Percentiles rank a stretch among this genome's conserved stretches.
phyloP scores from a whole-genome alignment of 768 basidiomycete species.

The Cystobasidium ongulense region DNA sequence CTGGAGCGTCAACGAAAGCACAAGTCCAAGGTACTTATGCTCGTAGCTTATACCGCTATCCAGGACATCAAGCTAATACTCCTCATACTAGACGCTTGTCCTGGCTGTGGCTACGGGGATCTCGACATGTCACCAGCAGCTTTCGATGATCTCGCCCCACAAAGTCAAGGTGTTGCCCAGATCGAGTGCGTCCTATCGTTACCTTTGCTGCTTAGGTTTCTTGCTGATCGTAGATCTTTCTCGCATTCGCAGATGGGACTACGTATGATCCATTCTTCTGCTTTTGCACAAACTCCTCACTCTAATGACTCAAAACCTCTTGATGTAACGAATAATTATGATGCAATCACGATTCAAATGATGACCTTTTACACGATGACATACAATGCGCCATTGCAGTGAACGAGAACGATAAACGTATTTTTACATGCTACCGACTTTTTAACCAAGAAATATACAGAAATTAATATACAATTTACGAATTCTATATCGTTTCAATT shows the following conservation, averaged over 20 bases:
- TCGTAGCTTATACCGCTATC: not conserved
- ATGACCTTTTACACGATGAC: not conserved
- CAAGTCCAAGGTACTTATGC: slow-evolving; percentile 1
- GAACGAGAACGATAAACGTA: not conserved
- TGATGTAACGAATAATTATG: not conserved
- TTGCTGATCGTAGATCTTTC: not conserved
- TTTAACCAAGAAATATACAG: not conserved
- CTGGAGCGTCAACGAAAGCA: slow-evolving; percentile 5
- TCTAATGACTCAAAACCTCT: not conserved
- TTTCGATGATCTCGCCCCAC: slow-evolving; percentile 27
- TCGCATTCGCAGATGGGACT: slow-evolving; percentile 15
- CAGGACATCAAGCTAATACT: not conserved
- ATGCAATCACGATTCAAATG: not conserved
- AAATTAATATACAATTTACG: not conserved
- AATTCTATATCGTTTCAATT: not conserved
- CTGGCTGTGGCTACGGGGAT: slow-evolving; percentile 13
- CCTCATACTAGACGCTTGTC: slow-evolving; percentile 18
- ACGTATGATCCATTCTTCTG: not conserved
- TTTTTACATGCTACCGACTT: not conserved
- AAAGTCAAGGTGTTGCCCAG: slow-evolving; percentile 28
- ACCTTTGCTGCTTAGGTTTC: not conserved
- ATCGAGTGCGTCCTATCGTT: slow-evolving; percentile 15
- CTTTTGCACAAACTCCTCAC: too few relatives aligned
- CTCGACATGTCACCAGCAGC: slow-evolving; percentile 24
- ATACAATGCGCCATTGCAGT: not conserved